phyloP scores from a whole-genome alignment of 2,329 filamentous ascomycete genomes.

The Aulographum hederae region DNA sequence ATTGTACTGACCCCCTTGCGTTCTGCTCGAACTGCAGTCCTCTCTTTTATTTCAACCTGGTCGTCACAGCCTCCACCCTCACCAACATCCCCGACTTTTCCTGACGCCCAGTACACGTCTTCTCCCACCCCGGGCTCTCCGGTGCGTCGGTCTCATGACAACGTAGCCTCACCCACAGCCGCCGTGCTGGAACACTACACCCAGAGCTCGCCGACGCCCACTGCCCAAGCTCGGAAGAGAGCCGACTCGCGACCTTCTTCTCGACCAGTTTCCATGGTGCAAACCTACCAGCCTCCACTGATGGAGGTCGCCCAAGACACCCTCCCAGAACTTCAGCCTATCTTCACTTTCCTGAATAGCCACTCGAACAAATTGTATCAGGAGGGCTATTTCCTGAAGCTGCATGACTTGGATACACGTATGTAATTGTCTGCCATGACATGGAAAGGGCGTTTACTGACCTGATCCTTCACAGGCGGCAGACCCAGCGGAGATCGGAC shows the following conservation, averaged over 20 bases:
- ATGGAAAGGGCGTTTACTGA: not conserved
- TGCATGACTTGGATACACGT: constrained; percentile 89
- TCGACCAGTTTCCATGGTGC: constrained; percentile 69
- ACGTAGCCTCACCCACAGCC: not conserved
- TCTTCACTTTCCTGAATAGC: constrained; percentile 86
- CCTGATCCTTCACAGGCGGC: constrained; percentile 51
- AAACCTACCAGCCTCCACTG: constrained; percentile 67
- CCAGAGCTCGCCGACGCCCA: not conserved
- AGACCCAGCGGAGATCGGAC: constrained; percentile 68
- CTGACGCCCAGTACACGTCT: no score
- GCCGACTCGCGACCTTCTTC: constrained; percentile 34
- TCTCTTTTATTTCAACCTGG: no score
- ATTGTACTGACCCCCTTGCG: no score
- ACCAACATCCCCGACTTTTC: no score
- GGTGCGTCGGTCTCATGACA: no score
- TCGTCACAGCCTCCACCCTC: no score
- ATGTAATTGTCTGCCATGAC: constrained; percentile 23
- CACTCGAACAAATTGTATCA: constrained; percentile 95
- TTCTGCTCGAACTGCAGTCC: no score
- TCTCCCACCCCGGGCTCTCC: no score
- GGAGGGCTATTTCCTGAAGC: constrained; percentile 91
- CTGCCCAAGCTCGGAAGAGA: constrained; percentile 20
- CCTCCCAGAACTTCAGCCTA: constrained; percentile 79
- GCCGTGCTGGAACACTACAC: not conserved
- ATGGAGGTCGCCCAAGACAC: constrained; percentile 77